Conservation (phyloP, 441 rosid genomes). For the Syzygium malaccense region DNA sequence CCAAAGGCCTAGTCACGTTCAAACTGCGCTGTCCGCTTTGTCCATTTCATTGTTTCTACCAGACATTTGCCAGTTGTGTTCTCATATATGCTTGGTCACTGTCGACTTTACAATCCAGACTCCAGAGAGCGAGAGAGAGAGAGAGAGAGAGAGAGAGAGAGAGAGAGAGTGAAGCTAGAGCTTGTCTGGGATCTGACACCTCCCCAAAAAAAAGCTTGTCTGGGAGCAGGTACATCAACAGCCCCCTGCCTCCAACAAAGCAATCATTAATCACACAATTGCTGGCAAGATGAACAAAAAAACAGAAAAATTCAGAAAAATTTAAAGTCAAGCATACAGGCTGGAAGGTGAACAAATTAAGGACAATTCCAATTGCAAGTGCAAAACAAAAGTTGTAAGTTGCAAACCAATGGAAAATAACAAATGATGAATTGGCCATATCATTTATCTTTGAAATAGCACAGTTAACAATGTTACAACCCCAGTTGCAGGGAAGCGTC, state of each 20-base stretch:
- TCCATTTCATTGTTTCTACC: neutral
- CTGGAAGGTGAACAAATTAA: neutral
- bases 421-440: neutral
- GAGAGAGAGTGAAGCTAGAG: neutral
- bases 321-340: neutral
- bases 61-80: neutral
- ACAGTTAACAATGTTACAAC: neutral
- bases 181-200: neutral
- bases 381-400: neutral
- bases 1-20: neutral
- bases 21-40: neutral
- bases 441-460: neutral
- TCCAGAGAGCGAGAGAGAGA: neutral
- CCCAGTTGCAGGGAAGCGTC: neutral
- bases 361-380: neutral
- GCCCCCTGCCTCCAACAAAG: neutral
- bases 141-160: neutral
- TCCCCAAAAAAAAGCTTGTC: neutral
- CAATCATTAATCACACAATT: neutral
- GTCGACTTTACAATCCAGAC: neutral
- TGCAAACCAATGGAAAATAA: slow-evolving; percentile 5
- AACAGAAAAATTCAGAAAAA: neutral
- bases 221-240: neutral
- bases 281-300: neutral
- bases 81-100: neutral